Conservation (phyloP, 2,329 filamentous ascomycete species). For the Sporothrix variecibatus region DNA sequence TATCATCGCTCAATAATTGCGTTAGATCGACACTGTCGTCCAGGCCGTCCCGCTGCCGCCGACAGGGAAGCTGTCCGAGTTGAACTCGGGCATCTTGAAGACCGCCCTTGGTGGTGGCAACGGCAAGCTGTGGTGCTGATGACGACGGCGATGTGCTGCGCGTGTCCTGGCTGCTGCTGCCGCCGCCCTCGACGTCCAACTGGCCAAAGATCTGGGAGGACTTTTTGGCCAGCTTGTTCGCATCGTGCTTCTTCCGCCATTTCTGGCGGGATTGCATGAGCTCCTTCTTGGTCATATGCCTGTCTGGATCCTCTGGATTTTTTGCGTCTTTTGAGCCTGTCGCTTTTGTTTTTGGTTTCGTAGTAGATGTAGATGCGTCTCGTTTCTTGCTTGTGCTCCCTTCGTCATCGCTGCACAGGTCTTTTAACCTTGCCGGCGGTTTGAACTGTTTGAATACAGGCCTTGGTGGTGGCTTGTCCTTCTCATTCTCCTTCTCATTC, state of each 20-base stretch:
- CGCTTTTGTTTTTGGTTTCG: background rate
- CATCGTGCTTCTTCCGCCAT: background rate
- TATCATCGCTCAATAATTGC: background rate
- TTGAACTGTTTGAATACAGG: background rate
- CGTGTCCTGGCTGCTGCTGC: background rate
- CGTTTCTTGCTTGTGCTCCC: background rate
- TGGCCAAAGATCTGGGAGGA: background rate
- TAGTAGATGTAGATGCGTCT: background rate
- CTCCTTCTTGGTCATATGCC: background rate
- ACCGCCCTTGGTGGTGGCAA: background rate
- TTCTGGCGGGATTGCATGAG: conserved; percentile 6
- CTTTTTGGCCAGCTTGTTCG: background rate
- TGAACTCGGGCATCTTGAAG: conserved; percentile 18
- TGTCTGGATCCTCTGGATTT: background rate
- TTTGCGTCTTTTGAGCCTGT: background rate
- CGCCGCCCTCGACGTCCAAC: background rate
- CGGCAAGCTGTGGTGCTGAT: background rate
- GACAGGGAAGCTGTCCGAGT: background rate
- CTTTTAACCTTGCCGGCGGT: background rate
- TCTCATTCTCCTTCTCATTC: background rate
- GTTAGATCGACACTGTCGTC: background rate
- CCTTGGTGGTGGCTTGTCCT: background rate
- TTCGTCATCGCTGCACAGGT: background rate
- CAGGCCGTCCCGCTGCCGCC: background rate
- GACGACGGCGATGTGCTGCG: background rate